Base-by-base conservation (phyloP, 345 rosid genomes). In the Firmiana major region DNA sequence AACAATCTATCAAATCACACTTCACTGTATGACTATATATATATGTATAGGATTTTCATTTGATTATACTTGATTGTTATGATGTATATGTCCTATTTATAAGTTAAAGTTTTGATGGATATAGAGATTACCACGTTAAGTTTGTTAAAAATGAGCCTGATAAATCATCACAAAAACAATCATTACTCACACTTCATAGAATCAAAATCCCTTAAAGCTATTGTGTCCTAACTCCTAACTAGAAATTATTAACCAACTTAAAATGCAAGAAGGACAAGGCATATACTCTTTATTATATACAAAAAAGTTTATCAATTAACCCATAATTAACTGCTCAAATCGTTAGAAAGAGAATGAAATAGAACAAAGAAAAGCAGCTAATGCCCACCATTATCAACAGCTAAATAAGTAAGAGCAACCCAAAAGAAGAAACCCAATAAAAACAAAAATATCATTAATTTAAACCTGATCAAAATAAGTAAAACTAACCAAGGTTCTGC, bases 231-330 rank as follows among this genome's bases (percentile, higher is more conserved):
- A 49, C 9, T 53, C n/a, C n/a, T n/a, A n/a, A n/a, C n/a, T n/a
- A n/a, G n/a, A n/a, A n/a, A n/a, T n/a, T n/a, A n/a, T n/a, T n/a
- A n/a, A 45, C 24, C 74, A 77, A 66, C 12, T 46, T 43, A n/a
- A 36, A 22, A 75, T 5, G 34, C 55, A 59, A n/a, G 19, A 49
- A 24, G 16, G 17, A 28, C 40, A 69, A 48, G 58, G 74, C 13
- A 34, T 19, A n/a, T 34, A 53, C 34, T 62, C 38, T 58, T 40
- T 34, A 57, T n/a, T 12, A 22, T 10, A 24, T 62, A 58, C 17
- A 66, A 74, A 77, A n/a, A 70, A 62, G 22, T 31, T 43, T 8
- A 58, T 57, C 26, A 79, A 69, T 40, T 67, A 71, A 77, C 80
- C 51, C 58, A 28, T 12, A 80, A 45, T 75, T 75, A 74, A 79